A percentile compares a stretch with the other conserved stretches of the same genome.
Evolutionary conservation across 352 stramenopile species (phyloP).

Genomic region (Vaucheria bursata): DNA sequence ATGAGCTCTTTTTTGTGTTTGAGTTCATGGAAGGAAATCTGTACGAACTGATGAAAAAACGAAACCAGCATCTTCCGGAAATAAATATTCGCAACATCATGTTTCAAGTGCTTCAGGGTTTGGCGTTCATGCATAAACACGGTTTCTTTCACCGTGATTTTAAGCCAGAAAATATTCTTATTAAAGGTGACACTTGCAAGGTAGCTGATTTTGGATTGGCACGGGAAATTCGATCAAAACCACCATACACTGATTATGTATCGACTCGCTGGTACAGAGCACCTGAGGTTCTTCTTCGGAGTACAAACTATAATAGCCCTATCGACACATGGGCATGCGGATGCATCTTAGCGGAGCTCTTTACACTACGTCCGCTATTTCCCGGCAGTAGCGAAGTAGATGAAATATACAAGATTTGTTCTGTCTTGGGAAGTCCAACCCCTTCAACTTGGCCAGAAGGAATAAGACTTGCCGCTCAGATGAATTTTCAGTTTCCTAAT

Average conservation of each 20-base stretch:
- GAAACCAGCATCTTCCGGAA: slow-evolving; percentile 58
- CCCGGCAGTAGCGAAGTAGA: slow-evolving; percentile 89
- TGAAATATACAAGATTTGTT: slow-evolving; percentile 94
- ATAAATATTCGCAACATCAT: slow-evolving; percentile 91
- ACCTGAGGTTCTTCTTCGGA: slow-evolving; percentile 89
- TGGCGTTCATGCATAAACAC: slow-evolving; percentile 95
- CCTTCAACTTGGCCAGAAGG: slow-evolving; percentile 81
- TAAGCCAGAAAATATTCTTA: slow-evolving; percentile 48
- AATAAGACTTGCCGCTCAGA: slow-evolving; percentile 80
- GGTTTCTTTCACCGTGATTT: slow-evolving; percentile 78
- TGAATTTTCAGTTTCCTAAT: slow-evolving; percentile 89
- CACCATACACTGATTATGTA: slow-evolving; percentile 94
- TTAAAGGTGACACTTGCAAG: slow-evolving; percentile 81
- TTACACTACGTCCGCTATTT: slow-evolving; percentile 89
- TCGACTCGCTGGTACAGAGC: slow-evolving; percentile 96
- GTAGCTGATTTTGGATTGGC: slow-evolving; percentile 97
- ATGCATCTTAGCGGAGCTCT: slow-evolving; percentile 96
- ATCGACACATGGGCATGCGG: slow-evolving; percentile 95
- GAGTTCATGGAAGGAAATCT: slow-evolving; percentile 97
- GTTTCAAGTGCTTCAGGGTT: slow-evolving; percentile 91
- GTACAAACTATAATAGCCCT: slow-evolving; percentile 85
- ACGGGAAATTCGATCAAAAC: slow-evolving; percentile 74
- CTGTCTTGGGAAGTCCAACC: slow-evolving; percentile 80
- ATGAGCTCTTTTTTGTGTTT: slow-evolving; percentile 96
- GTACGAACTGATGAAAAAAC: slow-evolving; percentile 88